Evolutionary conservation across 352 stramenopile species (phyloP), one percentile per base, ranked within the genome.

Genomic region (Halophytophthora polymorphica): DNA sequence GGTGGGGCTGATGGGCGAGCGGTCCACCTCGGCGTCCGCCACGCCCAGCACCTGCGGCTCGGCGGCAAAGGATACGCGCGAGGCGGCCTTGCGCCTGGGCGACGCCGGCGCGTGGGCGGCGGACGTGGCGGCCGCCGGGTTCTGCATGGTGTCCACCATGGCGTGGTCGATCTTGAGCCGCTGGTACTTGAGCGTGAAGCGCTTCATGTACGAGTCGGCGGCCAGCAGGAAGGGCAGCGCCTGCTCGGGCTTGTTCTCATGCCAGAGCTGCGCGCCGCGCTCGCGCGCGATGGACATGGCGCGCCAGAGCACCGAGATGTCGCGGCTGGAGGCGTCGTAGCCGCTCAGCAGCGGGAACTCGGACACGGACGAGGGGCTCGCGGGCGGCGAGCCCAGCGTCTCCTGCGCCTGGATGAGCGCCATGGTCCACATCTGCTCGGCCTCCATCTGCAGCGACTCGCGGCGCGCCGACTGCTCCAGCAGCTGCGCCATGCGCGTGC

Each of bases 151-250:
- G 49, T 89, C 77, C 10, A 93, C 68, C 76, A 93, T 83, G 28
- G 83, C 83, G 56, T 89, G 78, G 39, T 93, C 83, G 28, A 93
- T 83, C 70, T 88, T 90, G 18, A 93, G 66, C 23, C 80, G 77
- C 61, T 93, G 80, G 54, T 88, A 89, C 67, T 93, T 91, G 64
- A 91, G 71, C 50, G 82, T 89, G 61, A 93, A 93, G 50, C 83
- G 83, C 61, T 90, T 90, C 83, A 93, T 91, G 77, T 93, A 93
- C 38, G 82, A 90, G 47, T 93, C 83, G 13, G 83, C 82, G 6
- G 80, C 78, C 8, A 91, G 69, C 18, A 93, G 65, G 59, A 93
- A 88, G 0, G 80, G 73, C 21, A 93, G 60, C 17, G 83, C 83
- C 58, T 91, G 77, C 46, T 93, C 83, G 12, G 71, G 79, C 56